A percentile compares a stretch with the other conserved stretches of the same genome.
Evolutionary conservation across 495 filamentous ascomycete species (phyloP).

Genomic region (Penicillium canariense): DNA sequence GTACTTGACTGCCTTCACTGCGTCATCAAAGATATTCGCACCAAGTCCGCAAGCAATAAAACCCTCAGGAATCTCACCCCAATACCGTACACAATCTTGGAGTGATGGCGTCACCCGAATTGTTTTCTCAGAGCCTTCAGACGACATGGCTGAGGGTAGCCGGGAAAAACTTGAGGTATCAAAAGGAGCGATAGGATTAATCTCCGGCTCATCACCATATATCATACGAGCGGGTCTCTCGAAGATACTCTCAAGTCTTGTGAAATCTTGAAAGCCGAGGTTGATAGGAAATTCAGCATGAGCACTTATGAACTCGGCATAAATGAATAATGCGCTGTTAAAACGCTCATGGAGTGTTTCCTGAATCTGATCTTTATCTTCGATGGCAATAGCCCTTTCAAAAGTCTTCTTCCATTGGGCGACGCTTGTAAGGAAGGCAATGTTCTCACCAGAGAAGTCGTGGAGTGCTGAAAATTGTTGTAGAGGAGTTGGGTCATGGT

Average conservation of each 20-base stretch:
- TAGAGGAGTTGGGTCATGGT: slow-evolving; percentile 45
- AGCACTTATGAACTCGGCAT: neutral
- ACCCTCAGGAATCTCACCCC: neutral
- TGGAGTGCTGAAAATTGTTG: slow-evolving; percentile 58
- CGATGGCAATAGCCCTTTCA: neutral
- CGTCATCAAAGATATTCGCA: neutral
- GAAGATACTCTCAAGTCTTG: neutral
- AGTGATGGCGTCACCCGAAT: neutral
- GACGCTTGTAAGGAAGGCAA: slow-evolving; percentile 59
- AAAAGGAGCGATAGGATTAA: neutral
- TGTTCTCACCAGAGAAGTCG: slow-evolving; percentile 67
- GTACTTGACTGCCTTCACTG: neutral
- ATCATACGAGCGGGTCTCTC: neutral
- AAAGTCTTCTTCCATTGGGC: slow-evolving; percentile 49
- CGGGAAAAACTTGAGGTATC: neutral
- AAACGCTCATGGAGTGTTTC: neutral
- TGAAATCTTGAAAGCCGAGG: neutral
- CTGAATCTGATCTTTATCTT: neutral
- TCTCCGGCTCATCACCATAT: neutral
- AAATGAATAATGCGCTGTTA: neutral
- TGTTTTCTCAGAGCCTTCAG: neutral
- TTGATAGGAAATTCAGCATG: neutral
- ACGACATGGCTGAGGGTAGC: neutral
- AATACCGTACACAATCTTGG: neutral
- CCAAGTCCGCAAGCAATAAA: neutral